Evolutionary conservation across 2,329 filamentous ascomycete genomes (phyloP).

Genomic region (Kalmusia sp.): DNA sequence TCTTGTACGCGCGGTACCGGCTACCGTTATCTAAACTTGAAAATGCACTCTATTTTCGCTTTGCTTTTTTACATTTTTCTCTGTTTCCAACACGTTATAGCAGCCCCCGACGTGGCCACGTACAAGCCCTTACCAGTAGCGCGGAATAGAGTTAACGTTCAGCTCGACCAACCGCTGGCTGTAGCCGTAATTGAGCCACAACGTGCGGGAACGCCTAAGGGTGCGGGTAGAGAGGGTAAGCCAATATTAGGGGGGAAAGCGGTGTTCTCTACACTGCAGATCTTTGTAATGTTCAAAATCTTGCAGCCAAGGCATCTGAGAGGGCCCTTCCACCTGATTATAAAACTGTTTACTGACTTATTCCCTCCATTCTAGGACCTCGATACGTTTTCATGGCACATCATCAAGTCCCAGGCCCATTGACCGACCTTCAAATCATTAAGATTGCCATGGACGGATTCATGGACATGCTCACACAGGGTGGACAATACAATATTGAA

Average conservation of each 20-base stretch:
- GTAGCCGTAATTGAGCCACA: not conserved
- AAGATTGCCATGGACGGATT: not conserved
- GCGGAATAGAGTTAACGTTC: not conserved
- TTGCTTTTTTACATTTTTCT: not conserved
- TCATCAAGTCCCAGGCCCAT: not conserved
- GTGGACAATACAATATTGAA: not conserved
- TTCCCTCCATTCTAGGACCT: too few species aligned
- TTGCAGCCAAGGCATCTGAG: too few species aligned
- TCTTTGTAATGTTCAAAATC: too few species aligned
- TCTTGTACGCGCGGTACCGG: not conserved
- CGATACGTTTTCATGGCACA: not conserved
- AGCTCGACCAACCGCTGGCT: not conserved
- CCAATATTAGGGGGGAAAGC: too few species aligned
- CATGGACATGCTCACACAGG: slow-evolving; percentile 1
- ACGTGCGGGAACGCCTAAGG: not conserved
- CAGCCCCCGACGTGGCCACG: not conserved
- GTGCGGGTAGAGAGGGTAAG: too few species aligned
- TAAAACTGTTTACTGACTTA: too few species aligned
- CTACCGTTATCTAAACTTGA: not conserved
- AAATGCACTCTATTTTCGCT: not conserved
- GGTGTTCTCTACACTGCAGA: too few species aligned
- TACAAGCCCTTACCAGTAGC: not conserved
- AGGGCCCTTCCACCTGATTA: too few species aligned
- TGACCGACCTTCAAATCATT: not conserved
- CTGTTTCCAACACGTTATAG: not conserved